Conservation (phyloP, 768 basidiomycete genomes). For the Cubamyces sp. region DNA sequence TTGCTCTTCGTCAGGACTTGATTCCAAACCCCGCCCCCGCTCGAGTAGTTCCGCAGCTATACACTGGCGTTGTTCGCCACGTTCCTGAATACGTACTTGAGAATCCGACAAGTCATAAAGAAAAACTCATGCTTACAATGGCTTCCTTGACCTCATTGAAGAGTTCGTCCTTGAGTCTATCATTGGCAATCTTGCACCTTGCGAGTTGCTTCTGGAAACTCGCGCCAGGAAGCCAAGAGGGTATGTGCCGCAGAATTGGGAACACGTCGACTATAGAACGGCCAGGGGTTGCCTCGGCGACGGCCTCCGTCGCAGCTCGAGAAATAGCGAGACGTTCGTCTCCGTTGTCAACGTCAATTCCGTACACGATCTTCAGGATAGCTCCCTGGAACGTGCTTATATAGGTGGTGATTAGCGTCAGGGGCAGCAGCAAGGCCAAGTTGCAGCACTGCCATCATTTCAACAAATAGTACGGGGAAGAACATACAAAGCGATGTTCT, state of each 20-base stretch:
- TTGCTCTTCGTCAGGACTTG: constrained; percentile 19
- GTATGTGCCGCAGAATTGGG: constrained; percentile 7
- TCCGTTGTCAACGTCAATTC: not conserved
- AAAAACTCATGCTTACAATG: not conserved
- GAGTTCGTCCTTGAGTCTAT: not conserved
- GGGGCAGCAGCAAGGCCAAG: no score
- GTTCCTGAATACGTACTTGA: not conserved
- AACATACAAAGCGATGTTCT: constrained; percentile 12
- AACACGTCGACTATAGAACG: constrained; percentile 1
- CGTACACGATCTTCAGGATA: constrained; percentile 2
- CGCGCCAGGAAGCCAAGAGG: constrained; percentile 16
- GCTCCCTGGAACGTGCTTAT: not conserved
- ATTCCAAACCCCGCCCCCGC: constrained; percentile 14
- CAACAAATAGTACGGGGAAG: no score
- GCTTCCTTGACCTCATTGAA: not conserved
- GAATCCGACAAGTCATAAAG: no score
- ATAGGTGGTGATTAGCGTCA: not conserved
- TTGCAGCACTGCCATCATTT: no score
- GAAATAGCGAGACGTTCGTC: not conserved
- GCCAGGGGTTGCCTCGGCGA: not conserved
- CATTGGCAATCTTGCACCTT: not conserved
- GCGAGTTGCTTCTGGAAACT: not conserved
- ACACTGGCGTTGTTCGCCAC: no score
- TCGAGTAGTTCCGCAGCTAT: no score
- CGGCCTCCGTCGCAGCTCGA: not conserved